These are phyloP conservation scores for Paramecium pentaurelia DNA, from an alignment of 73 alveolate genomes.

Conservation along the genomic window DNA sequence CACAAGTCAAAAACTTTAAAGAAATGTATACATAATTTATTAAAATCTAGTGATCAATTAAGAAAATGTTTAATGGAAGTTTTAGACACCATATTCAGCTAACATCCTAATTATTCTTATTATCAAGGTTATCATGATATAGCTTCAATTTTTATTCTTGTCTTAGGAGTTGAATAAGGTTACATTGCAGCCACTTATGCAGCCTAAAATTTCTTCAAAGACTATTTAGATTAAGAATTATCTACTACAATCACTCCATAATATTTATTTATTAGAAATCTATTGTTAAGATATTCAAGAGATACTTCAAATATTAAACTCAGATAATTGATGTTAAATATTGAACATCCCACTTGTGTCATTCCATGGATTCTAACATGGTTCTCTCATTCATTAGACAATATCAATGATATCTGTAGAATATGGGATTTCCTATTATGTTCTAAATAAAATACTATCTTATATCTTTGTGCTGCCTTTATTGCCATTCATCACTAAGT, in stretches of 20 bases:
- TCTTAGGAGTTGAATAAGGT: neutral
- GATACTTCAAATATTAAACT: neutral
- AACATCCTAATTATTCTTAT: neutral
- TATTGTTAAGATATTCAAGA: neutral
- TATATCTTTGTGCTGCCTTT: slow-evolving; percentile 17
- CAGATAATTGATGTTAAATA: neutral
- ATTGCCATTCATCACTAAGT: neutral
- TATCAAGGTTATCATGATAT: slow-evolving; percentile 43
- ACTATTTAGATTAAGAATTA: slow-evolving; percentile 16
- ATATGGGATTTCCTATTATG: slow-evolving; percentile 31
- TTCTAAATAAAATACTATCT: neutral
- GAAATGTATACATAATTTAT: neutral
- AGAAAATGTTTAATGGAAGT: slow-evolving; percentile 5
- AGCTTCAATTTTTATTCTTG: neutral
- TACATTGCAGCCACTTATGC: neutral
- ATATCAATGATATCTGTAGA: slow-evolving; percentile 42
- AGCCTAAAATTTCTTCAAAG: slow-evolving; percentile 10
- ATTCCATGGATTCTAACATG: slow-evolving; percentile 48
- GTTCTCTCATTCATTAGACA: slow-evolving; percentile 35
- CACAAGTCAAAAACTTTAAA: neutral
- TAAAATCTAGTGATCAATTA: neutral
- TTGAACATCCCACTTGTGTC: slow-evolving; percentile 12
- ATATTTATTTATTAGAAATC: neutral
- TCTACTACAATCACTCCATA: neutral
- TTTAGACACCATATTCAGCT: neutral